phyloP scores from a whole-genome alignment of 1,284 basidiomycete species.

The Puccinia horiana region DNA sequence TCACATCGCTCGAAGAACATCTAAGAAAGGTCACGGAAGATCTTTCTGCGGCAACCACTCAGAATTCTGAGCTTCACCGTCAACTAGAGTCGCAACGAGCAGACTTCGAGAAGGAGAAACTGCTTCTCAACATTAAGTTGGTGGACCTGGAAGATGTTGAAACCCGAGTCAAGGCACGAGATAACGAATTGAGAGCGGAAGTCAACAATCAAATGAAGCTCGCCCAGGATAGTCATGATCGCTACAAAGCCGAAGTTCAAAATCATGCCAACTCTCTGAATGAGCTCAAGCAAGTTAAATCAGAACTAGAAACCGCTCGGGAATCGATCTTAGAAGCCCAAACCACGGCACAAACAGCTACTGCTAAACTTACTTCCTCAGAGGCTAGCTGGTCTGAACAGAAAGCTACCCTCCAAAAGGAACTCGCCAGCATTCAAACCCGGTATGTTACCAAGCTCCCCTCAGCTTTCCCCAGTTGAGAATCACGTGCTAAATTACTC shows the following conservation, averaged over 20 bases:
- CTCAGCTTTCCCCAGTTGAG: background rate
- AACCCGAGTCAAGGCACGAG: conserved; percentile 27
- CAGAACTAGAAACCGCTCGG: conserved; percentile 59
- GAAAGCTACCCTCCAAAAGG: conserved; percentile 73
- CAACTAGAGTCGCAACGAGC: conserved; percentile 65
- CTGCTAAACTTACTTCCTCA: conserved; percentile 69
- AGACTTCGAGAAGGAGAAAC: conserved; percentile 75
- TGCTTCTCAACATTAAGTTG: conserved; percentile 63
- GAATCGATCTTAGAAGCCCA: conserved; percentile 50
- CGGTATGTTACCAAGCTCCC: conserved; percentile 62
- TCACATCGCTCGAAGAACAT: conserved; percentile 68
- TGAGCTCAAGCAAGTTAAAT: conserved; percentile 64
- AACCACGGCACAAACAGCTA: conserved; percentile 70
- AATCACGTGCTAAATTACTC: background rate
- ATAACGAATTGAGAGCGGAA: conserved; percentile 54
- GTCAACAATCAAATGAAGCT: conserved; percentile 52
- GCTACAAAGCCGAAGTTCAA: conserved; percentile 76
- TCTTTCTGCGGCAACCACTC: conserved; percentile 63
- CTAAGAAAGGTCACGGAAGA: conserved; percentile 67
- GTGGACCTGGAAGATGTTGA: conserved; percentile 30
- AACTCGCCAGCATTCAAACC: conserved; percentile 70
- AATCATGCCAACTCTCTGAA: conserved; percentile 67
- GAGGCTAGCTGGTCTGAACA: conserved; percentile 78
- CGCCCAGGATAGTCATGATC: conserved; percentile 75
- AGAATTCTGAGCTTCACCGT: conserved; percentile 67